These are phyloP conservation scores for Colletotrichum paranaense DNA, from an alignment of 2,329 filamentous ascomycete species.

Conservation along the genomic window DNA sequence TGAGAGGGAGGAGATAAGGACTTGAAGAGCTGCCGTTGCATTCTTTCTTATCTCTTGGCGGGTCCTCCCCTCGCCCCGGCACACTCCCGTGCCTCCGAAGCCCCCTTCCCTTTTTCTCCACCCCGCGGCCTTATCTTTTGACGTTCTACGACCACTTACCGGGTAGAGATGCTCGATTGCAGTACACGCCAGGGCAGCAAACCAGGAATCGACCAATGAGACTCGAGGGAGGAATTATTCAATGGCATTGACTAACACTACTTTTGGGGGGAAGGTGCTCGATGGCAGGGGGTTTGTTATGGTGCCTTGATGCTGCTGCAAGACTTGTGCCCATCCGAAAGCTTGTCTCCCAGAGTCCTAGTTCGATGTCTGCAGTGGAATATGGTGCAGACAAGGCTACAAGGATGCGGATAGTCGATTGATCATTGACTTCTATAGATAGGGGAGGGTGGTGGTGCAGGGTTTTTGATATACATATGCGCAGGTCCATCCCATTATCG, in stretches of 20 bases:
- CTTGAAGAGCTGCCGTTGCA: slow-evolving; percentile 13
- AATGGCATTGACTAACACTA: slow-evolving; percentile 15
- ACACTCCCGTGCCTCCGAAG: not conserved
- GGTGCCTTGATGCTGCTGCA: not conserved
- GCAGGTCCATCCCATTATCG: not conserved
- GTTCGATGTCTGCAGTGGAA: not conserved
- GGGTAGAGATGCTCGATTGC: not conserved
- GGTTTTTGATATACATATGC: not conserved
- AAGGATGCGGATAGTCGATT: not conserved
- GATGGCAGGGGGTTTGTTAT: not conserved
- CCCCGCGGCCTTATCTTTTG: slow-evolving; percentile 19
- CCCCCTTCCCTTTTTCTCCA: not conserved
- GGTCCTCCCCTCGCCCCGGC: slow-evolving; percentile 14
- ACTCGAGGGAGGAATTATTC: not conserved
- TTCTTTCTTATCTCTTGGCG: slow-evolving; percentile 33
- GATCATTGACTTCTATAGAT: not conserved
- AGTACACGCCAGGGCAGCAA: not conserved
- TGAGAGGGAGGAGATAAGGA: slow-evolving; percentile 14
- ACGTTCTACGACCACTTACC: slow-evolving; percentile 9
- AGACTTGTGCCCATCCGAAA: not conserved
- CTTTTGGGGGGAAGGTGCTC: not conserved
- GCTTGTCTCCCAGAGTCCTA: slow-evolving; percentile 9
- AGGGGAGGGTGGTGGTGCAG: not conserved
- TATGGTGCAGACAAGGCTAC: not conserved
- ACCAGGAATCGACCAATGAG: not conserved